Evolutionary conservation across 257 asterid genomes (phyloP).

Genomic region (Przewalskia tangutica): DNA sequence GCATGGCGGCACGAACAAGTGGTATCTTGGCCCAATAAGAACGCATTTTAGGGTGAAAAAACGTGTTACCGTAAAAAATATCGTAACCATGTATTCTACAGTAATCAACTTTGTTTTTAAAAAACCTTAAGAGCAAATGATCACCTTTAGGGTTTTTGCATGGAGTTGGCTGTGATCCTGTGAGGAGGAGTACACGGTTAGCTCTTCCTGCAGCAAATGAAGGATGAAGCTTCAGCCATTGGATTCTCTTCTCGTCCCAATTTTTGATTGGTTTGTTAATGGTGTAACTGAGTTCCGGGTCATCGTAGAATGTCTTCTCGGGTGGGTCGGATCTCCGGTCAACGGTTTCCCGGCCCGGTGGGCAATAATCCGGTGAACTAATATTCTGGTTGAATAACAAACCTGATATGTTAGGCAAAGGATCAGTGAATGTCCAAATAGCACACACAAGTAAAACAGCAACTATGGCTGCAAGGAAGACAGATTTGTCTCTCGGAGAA

Average conservation of each 20-base stretch:
- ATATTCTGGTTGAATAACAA: constrained; percentile 5
- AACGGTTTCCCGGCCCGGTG: not conserved
- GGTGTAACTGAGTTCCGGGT: constrained; percentile 40
- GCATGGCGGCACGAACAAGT: constrained; percentile 53
- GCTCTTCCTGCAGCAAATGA: constrained; percentile 7
- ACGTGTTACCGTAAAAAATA: constrained; percentile 19
- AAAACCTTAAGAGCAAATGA: constrained; percentile 40
- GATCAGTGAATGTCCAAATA: constrained; percentile 26
- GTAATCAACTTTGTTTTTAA: constrained; percentile 76
- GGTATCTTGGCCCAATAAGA: constrained; percentile 71
- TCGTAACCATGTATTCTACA: constrained; percentile 55
- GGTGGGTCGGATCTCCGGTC: constrained; percentile 22
- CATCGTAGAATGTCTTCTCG: constrained; percentile 58
- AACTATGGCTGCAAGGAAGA: constrained; percentile 14
- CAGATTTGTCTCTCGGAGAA: constrained; percentile 10
- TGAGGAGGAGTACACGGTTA: constrained; percentile 43
- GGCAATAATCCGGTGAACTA: not conserved
- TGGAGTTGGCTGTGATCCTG: constrained; percentile 64
- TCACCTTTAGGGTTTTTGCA: constrained; percentile 61
- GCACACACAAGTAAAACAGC: constrained; percentile 24
- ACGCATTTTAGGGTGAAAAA: constrained; percentile 44
- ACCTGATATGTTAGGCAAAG: constrained; percentile 30
- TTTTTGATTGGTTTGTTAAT: constrained; percentile 37
- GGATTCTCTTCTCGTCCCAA: constrained; percentile 58
- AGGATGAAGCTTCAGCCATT: constrained; percentile 50